Conservation (phyloP, 176 grass and related monocot species). For the Aegilops umbellulata region DNA sequence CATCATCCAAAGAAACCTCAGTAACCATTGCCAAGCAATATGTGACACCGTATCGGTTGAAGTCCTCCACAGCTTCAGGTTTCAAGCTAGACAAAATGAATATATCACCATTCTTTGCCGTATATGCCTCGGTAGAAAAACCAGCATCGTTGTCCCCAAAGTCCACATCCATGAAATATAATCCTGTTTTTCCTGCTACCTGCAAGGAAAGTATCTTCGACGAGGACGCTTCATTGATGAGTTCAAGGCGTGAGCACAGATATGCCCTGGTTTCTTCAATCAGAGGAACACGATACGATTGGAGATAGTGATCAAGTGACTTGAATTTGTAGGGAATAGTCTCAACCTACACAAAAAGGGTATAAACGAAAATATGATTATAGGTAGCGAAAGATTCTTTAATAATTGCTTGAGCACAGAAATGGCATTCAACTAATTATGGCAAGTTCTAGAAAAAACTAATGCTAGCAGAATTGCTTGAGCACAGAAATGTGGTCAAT, state of each 20-base stretch:
- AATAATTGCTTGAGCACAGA: neutral
- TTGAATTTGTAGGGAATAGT: conserved; percentile 51
- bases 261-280: conserved; percentile 71
- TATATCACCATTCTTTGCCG: conserved; percentile 54
- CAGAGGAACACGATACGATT: conserved; percentile 46
- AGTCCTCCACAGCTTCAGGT: conserved; percentile 31
- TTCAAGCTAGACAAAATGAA: conserved; percentile 62
- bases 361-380: neutral
- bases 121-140: conserved; percentile 42
- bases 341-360: conserved; percentile 38
- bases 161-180: conserved; percentile 52
- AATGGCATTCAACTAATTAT: neutral
- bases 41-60: conserved; percentile 39
- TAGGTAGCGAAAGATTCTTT: neutral
- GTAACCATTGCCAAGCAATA: conserved; percentile 61
- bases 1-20: conserved; percentile 54
- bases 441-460: neutral
- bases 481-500: neutral
- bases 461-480: neutral
- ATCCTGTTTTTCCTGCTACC: conserved; percentile 1
- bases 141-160: conserved; percentile 37
- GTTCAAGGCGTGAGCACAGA: conserved; percentile 51
- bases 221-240: conserved; percentile 51
- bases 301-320: conserved; percentile 44
- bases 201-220: conserved; percentile 28